Evolutionary conservation across 352 stramenopile genomes (phyloP), one percentile per base, ranked within the genome.

Genomic region (Phytophthora constricta): DNA sequence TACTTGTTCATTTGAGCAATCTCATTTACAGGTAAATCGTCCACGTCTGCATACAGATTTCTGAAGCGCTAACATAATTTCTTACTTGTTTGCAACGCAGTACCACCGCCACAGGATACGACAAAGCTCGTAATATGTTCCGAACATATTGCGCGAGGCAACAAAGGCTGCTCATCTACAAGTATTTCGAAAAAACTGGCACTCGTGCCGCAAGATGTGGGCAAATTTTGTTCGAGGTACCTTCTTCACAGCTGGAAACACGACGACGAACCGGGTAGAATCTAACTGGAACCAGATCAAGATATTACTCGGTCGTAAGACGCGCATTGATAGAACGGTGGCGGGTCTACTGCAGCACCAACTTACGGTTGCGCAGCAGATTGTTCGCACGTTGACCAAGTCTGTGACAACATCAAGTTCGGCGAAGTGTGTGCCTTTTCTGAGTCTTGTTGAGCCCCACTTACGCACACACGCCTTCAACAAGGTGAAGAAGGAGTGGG

Each of bases 261-360:
- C 46, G 1, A 73, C 58, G 0, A 65, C 58, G 9, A 73, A 68
- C 27, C 22, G 65, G 1, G 62, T 73, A 1, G 65, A 73, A 17
- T 60, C 58, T 2, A 73, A 73, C 28, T 68, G 52, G 58, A 58
- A 65, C 19, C 65, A 73, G n/a, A 17, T 70, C 0, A 70, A 70
- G 48, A 19, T 59, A 7, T 19, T 65, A 2, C 27, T 61, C 4
- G 42, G 45, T 5, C 31, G 52, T 5, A 57, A 61, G 4, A 47
- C 64, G 4, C 48, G 41, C 4, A 62, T 67, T 8, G 57, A 67
- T 31, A 67, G 57, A 25, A 64, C 51, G 13, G 37, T 72, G 8
- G 50, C 57, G 16, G 46, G 64, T 19, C 14, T 72, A 13, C 14
- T 72, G 2, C 14, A 49, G 19, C 57, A 67, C 31, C 51, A 67